phyloP scores from a whole-genome alignment of 2,329 filamentous ascomycete genomes.

The Monosporascus sp. region DNA sequence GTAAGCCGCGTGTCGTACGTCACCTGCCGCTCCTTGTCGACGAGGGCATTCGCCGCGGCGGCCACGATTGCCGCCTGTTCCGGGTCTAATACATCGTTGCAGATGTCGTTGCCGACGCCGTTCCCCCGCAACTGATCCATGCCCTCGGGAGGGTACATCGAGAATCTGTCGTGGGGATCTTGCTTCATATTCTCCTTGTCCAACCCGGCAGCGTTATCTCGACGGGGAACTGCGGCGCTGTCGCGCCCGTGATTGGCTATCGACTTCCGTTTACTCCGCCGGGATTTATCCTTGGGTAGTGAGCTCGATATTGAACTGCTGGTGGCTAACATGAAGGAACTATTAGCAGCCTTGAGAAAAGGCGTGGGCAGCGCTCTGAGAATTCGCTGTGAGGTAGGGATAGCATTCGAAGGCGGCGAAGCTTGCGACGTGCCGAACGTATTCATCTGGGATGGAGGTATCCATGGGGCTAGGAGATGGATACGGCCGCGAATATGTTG shows the following conservation, averaged over 20 bases:
- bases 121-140: constrained; percentile 41
- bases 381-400: constrained; percentile 88
- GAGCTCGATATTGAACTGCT: constrained; percentile 79
- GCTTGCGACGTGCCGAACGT: constrained; percentile 69
- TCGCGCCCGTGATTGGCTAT: constrained; percentile 32
- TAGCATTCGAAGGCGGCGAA: constrained; percentile 72
- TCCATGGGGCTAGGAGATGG: constrained; percentile 93
- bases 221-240: constrained; percentile 26
- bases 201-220: constrained; percentile 30
- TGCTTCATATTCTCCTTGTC: constrained; percentile 46
- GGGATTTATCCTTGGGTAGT: constrained; percentile 58
- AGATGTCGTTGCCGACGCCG: constrained; percentile 12
- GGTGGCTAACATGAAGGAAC: constrained; percentile 88
- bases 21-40: constrained; percentile 65
- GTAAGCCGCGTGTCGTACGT: constrained; percentile 83
- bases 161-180: constrained; percentile 20
- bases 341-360: constrained; percentile 89
- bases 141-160: constrained; percentile 35
- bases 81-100: constrained; percentile 3
- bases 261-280: constrained; percentile 55
- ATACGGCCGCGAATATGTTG: constrained; percentile 93
- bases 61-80: constrained; percentile 33
- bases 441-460: constrained; percentile 89
- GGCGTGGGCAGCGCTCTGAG: constrained; percentile 85
- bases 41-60: constrained; percentile 54